Evolutionary conservation across 2,329 filamentous ascomycete species (phyloP).

Genomic region (Colletotrichum paranaense): DNA sequence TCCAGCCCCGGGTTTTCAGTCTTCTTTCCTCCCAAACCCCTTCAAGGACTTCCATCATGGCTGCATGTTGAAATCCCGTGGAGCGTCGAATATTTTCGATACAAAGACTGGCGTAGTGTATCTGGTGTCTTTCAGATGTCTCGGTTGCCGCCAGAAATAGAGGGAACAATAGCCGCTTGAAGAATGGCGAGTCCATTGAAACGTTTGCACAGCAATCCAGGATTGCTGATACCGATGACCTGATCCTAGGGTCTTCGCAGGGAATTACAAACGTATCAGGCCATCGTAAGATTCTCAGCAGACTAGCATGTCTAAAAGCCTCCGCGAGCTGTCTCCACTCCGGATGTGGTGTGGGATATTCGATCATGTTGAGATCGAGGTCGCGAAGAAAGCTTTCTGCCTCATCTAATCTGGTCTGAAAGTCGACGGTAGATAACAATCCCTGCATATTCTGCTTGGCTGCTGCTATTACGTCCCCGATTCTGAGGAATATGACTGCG

Average conservation of each 20-base stretch:
- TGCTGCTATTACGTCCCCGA: constrained; percentile 40
- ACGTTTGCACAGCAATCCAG: constrained; percentile 40
- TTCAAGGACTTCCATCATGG: constrained; percentile 41
- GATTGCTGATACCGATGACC: constrained; percentile 37
- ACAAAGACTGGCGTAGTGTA: constrained; percentile 41
- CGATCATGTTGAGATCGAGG: constrained; percentile 39
- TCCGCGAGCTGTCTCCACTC: constrained; percentile 44
- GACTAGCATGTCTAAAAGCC: constrained; percentile 44
- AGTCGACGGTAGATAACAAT: constrained; percentile 1
- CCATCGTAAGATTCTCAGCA: constrained; percentile 42
- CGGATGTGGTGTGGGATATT: constrained; percentile 41
- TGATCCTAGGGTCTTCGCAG: constrained; percentile 39
- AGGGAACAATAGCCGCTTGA: constrained; percentile 43
- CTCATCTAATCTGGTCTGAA: constrained; percentile 34
- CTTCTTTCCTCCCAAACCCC: constrained; percentile 41
- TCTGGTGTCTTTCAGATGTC: constrained; percentile 39
- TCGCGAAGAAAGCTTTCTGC: constrained; percentile 41
- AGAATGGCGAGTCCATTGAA: constrained; percentile 39
- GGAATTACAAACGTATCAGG: constrained; percentile 40
- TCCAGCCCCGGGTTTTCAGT: constrained; percentile 32
- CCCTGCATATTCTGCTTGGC: constrained; percentile 37
- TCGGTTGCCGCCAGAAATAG: constrained; percentile 43
- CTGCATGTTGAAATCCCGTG: constrained; percentile 41
- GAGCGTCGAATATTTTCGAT: constrained; percentile 40
- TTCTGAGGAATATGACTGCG: constrained; percentile 39